A percentile compares a stretch with the other conserved stretches of the same genome.
Evolutionary conservation across 2,329 filamentous ascomycete species (phyloP).

Genomic region (Cladosporium sp.): DNA sequence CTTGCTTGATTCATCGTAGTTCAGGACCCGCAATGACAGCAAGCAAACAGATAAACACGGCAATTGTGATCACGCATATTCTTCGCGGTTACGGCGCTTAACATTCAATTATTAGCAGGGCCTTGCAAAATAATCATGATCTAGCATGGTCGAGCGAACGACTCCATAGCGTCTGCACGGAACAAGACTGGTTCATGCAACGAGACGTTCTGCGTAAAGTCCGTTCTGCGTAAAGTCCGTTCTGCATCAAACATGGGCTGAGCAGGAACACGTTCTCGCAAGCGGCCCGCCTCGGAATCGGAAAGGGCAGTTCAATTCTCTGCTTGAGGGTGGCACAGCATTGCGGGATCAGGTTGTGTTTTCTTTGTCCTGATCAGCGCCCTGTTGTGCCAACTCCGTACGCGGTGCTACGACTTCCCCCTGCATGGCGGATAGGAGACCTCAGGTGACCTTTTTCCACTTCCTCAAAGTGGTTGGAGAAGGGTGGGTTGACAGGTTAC

Average conservation of each 20-base stretch:
- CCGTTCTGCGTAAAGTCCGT: neutral
- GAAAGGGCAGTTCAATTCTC: neutral
- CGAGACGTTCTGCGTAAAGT: neutral
- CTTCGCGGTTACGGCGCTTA: constrained; percentile 2
- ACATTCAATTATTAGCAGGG: neutral
- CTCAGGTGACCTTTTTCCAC: no score
- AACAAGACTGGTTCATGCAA: constrained; percentile 9
- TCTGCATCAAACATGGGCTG: neutral
- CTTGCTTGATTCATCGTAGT: constrained; percentile 5
- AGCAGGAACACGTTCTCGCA: neutral
- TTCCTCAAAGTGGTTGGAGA: constrained; percentile 6
- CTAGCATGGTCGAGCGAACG: neutral
- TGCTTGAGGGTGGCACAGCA: no score
- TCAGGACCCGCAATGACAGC: constrained; percentile 1
- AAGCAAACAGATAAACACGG: neutral
- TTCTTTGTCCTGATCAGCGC: neutral
- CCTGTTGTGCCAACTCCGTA: neutral
- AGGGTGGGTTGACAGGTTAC: constrained; percentile 6
- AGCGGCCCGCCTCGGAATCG: neutral
- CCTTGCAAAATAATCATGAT: neutral
- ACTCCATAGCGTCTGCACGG: neutral
- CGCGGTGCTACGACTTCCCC: no score
- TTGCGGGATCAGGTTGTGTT: neutral
- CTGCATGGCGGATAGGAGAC: no score
- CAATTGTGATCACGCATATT: neutral